Evolutionary conservation across 2,329 filamentous ascomycete genomes (phyloP).

Genomic region (Colletotrichum scovillei): DNA sequence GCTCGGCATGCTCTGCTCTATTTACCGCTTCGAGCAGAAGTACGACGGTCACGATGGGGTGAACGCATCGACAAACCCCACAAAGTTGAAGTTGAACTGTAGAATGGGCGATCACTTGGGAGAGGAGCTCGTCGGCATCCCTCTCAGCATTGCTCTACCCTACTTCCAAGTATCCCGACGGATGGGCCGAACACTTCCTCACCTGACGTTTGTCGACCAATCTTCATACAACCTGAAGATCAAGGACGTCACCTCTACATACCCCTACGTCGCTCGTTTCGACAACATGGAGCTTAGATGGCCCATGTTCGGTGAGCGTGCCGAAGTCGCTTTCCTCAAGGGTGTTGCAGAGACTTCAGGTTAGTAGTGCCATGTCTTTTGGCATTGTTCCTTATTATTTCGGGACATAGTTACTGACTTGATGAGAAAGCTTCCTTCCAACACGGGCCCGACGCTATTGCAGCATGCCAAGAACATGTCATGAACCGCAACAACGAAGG

Average conservation of each 20-base stretch:
- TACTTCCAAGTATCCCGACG: constrained; percentile 62
- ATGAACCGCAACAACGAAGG: constrained; percentile 63
- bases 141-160: constrained; percentile 59
- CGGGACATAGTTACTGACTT: neutral
- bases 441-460: constrained; percentile 62
- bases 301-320: constrained; percentile 64
- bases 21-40: constrained; percentile 64
- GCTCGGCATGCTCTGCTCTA: constrained; percentile 63
- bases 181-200: constrained; percentile 62
- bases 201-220: constrained; percentile 65
- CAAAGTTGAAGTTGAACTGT: constrained; percentile 47
- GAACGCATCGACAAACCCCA: constrained; percentile 45
- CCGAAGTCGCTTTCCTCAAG: constrained; percentile 63
- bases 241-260: constrained; percentile 57
- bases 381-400: neutral
- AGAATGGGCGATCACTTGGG: constrained; percentile 61
- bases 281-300: constrained; percentile 65
- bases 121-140: constrained; percentile 61
- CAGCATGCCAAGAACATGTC: constrained; percentile 63
- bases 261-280: constrained; percentile 62
- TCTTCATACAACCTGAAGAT: constrained; percentile 64
- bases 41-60: constrained; percentile 63
- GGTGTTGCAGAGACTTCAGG: constrained; percentile 59
- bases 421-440: constrained; percentile 56
- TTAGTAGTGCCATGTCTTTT: constrained; percentile 30